A percentile compares a stretch with the other conserved stretches of the same genome.
Evolutionary conservation across 768 basidiomycete genomes (phyloP).

Genomic region (Pisolithus marmoratus): DNA sequence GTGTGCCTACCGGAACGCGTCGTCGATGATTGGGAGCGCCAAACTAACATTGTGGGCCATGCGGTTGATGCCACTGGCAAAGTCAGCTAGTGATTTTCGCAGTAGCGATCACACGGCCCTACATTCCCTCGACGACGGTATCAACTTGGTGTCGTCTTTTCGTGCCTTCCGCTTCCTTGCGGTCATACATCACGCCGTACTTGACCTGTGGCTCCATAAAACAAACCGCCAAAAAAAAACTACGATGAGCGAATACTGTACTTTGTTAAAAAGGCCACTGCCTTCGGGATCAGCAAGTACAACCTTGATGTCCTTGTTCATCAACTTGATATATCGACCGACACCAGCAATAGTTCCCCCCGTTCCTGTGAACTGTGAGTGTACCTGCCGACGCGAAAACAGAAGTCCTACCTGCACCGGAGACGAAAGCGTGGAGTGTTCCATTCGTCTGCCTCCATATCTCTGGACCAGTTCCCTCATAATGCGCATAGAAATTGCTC

Average conservation of each 20-base stretch:
- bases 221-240: neutral
- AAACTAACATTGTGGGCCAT: constrained; percentile 86
- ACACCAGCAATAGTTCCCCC: constrained; percentile 92
- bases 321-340: constrained; percentile 73
- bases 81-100: neutral
- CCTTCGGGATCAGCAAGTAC: constrained; percentile 90
- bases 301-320: constrained; percentile 59
- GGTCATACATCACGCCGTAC: constrained; percentile 91
- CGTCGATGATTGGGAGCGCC: constrained; percentile 79
- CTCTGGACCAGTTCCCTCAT: constrained; percentile 86
- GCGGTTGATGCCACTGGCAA: constrained; percentile 81
- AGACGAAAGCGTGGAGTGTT: constrained; percentile 74
- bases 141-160: constrained; percentile 93
- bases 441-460: constrained; percentile 93
- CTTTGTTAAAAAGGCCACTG: constrained; percentile 93
- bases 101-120: constrained; percentile 17
- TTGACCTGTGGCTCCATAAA: constrained; percentile 50
- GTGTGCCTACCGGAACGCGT: constrained; percentile 68
- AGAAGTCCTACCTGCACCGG: constrained; percentile 66
- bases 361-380: constrained; percentile 54
- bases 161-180: constrained; percentile 89
- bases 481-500: constrained; percentile 89
- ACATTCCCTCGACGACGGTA: constrained; percentile 94
- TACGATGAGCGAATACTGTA: constrained; percentile 16
- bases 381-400: neutral